These are phyloP conservation scores for Botrytis fabae DNA, from an alignment of 2,329 filamentous ascomycete species.

Conservation along the genomic window DNA sequence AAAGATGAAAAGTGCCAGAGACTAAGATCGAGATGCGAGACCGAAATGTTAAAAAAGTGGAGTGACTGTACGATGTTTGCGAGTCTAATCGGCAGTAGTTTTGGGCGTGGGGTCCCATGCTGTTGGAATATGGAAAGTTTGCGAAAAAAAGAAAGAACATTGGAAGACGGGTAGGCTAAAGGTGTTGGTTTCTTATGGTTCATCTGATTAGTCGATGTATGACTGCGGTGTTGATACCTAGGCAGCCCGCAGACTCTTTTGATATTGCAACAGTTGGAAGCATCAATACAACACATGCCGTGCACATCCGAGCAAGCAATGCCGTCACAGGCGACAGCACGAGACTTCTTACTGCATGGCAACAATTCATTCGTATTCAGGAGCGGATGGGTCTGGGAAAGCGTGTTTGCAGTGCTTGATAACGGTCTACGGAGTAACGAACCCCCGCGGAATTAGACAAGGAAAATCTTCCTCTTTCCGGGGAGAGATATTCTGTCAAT, in stretches of 20 bases:
- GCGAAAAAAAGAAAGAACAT: background rate
- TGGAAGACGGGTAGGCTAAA: background rate
- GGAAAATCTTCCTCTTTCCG: conserved; percentile 1
- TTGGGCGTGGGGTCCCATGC: background rate
- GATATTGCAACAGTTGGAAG: background rate
- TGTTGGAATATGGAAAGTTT: background rate
- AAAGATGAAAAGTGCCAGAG: background rate
- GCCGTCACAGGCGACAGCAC: background rate
- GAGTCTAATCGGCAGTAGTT: background rate
- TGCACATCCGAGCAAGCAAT: background rate
- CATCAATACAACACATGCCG: background rate
- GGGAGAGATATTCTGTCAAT: background rate
- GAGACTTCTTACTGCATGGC: background rate
- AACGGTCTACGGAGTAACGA: conserved; percentile 1
- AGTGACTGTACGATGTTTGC: background rate
- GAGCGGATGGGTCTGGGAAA: background rate
- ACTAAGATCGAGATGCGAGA: conserved; percentile 5
- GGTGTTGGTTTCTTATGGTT: background rate
- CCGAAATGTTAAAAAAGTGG: background rate
- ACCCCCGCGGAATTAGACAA: background rate
- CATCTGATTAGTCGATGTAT: background rate
- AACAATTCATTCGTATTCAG: background rate
- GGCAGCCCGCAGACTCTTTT: background rate
- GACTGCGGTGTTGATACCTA: background rate
- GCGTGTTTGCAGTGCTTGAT: background rate